These are phyloP conservation scores for Coniophora puteana DNA, from an alignment of 1,284 basidiomycete genomes.

Conservation along the genomic window DNA sequence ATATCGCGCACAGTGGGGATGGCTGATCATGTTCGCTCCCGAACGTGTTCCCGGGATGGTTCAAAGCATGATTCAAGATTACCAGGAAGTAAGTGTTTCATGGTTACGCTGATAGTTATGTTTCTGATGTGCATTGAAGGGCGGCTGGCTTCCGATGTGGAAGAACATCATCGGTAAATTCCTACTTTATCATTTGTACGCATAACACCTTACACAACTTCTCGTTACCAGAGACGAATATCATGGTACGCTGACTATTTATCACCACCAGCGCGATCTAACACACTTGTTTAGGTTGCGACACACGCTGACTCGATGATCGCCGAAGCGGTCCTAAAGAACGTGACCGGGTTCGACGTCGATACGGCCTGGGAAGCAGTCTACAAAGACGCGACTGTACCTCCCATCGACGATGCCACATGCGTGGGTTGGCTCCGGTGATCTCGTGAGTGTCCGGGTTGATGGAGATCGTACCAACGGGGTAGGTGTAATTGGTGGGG, in stretches of 20 bases:
- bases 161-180: constrained; percentile 74
- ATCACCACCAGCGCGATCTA: background rate
- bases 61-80: constrained; percentile 79
- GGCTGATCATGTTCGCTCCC: constrained; percentile 74
- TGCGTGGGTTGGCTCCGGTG: constrained; percentile 63
- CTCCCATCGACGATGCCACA: constrained; percentile 61
- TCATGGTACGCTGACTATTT: constrained; percentile 45
- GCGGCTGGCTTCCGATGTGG: constrained; percentile 90
- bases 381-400: constrained; percentile 68
- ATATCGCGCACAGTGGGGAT: constrained; percentile 76
- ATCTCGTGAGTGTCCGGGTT: constrained; percentile 49
- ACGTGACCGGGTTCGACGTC: constrained; percentile 59
- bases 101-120: constrained; percentile 1
- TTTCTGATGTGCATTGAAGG: constrained; percentile 35
- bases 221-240: constrained; percentile 54
- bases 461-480: constrained; percentile 55
- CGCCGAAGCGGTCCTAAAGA: constrained; percentile 73
- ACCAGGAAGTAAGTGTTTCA: constrained; percentile 45
- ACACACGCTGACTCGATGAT: constrained; percentile 82
- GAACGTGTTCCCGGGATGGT: constrained; percentile 76
- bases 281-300: constrained; percentile 45
- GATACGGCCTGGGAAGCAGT: constrained; percentile 74
- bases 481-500: constrained; percentile 58
- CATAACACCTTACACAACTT: background rate
- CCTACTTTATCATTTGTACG: background rate